A percentile compares a stretch with the other conserved stretches of the same genome.
Conservation (phyloP, 2,329 filamentous ascomycete species). For the Trichoderma guizhouense region DNA sequence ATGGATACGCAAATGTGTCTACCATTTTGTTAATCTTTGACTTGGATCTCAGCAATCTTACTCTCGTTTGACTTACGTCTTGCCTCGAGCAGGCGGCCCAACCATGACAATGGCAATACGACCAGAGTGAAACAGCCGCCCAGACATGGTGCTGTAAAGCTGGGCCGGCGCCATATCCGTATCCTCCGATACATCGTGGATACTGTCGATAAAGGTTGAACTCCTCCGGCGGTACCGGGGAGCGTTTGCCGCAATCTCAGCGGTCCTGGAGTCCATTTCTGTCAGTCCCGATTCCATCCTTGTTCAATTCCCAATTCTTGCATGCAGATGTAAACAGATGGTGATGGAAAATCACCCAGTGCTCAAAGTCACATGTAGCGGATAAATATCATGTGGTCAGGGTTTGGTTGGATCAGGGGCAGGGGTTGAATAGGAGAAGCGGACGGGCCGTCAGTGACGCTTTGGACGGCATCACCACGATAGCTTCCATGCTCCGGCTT, state of each 20-base stretch:
- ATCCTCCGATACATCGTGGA: constrained; percentile 86
- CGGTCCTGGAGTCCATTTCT: constrained; percentile 58
- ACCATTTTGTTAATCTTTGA: constrained; percentile 21
- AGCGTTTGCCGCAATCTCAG: constrained; percentile 87
- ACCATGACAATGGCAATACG: constrained; percentile 97
- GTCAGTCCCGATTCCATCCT: not conserved
- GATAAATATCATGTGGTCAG: not conserved
- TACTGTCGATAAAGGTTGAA: constrained; percentile 94
- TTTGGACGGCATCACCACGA: not conserved
- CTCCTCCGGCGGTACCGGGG: constrained; percentile 88
- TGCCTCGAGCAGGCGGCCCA: constrained; percentile 88
- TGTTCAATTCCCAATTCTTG: not conserved
- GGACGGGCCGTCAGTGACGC: not conserved
- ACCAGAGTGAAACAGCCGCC: constrained; percentile 92
- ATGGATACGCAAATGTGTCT: constrained; percentile 94
- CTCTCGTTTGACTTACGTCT: constrained; percentile 63
- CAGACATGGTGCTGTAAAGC: constrained; percentile 97
- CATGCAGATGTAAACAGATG: not conserved
- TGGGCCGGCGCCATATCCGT: constrained; percentile 85
- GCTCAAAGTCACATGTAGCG: not conserved
- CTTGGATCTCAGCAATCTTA: not conserved
- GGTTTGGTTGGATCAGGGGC: not conserved
- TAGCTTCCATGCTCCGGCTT: not conserved
- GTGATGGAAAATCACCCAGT: not conserved
- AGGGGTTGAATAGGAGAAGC: not conserved